Evolutionary conservation across 2,329 filamentous ascomycete genomes (phyloP).

Genomic region (Akanthomyces lecanii): DNA sequence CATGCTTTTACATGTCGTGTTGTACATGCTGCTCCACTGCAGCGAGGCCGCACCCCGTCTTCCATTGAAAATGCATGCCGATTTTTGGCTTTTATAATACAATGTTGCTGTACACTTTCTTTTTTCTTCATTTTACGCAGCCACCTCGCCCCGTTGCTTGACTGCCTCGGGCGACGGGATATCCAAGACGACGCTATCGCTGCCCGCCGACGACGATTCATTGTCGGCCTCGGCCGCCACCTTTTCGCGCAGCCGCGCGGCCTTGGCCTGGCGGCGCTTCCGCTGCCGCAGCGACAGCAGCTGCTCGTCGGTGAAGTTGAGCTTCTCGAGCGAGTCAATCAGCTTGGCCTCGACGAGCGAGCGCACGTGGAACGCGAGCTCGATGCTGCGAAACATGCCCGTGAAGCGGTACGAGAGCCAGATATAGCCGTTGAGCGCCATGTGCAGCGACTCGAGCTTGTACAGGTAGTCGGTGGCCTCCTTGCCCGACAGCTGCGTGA

Average conservation of each 20-base stretch:
- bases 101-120: background rate
- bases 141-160: background rate
- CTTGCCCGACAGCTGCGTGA: constrained; percentile 32
- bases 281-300: constrained; percentile 26
- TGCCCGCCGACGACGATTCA: background rate
- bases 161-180: background rate
- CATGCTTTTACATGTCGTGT: background rate
- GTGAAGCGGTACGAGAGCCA: constrained; percentile 91
- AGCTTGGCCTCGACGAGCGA: constrained; percentile 72
- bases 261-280: constrained; percentile 23
- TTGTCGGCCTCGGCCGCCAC: constrained; percentile 4
- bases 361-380: constrained; percentile 76
- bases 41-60: background rate
- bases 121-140: background rate
- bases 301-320: constrained; percentile 44
- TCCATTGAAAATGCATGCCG: background rate
- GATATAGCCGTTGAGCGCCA: constrained; percentile 76
- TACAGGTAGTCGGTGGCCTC: constrained; percentile 54
- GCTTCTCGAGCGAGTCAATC: constrained; percentile 39
- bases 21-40: background rate
- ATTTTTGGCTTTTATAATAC: background rate
- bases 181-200: background rate
- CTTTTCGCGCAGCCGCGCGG: background rate
- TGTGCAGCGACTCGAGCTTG: constrained; percentile 73
- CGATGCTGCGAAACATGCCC: constrained; percentile 71